phyloP scores from a whole-genome alignment of 2,329 filamentous ascomycete species.

The Alternaria longipes region DNA sequence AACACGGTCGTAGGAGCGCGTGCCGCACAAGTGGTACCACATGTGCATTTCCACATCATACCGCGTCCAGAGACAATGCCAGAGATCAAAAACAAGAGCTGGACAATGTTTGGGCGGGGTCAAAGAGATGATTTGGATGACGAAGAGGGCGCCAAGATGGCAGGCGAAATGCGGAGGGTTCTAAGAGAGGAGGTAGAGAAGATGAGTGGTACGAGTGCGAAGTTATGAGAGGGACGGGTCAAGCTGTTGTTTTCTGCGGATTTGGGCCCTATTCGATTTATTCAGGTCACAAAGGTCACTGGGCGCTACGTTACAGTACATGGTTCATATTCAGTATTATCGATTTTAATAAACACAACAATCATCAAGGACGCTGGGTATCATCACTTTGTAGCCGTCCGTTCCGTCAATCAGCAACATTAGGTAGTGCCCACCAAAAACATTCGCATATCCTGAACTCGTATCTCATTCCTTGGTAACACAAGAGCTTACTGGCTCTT shows the following conservation, averaged over 20 bases:
- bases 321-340: background rate
- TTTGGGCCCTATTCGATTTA: background rate
- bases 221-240: conserved; percentile 5
- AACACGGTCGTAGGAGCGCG: conserved; percentile 65
- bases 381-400: background rate
- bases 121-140: conserved; percentile 78
- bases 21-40: conserved; percentile 90
- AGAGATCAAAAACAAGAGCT: conserved; percentile 68
- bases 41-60: conserved; percentile 95
- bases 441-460: background rate
- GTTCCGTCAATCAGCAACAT: background rate
- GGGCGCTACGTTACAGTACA: background rate
- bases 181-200: conserved; percentile 50
- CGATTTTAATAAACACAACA: background rate
- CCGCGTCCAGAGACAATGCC: conserved; percentile 71
- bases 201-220: conserved; percentile 21
- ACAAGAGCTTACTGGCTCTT: conserved; percentile 26
- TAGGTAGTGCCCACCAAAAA: background rate
- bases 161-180: conserved; percentile 58
- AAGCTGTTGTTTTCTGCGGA: background rate
- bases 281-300: background rate
- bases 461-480: background rate
- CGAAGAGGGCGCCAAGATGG: conserved; percentile 71
- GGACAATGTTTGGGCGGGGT: conserved; percentile 84
- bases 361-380: conserved; percentile 7